Evolutionary conservation across 2,329 filamentous ascomycete genomes (phyloP), one percentile per base, ranked within the genome.

Genomic region (Penicillium sp.): DNA sequence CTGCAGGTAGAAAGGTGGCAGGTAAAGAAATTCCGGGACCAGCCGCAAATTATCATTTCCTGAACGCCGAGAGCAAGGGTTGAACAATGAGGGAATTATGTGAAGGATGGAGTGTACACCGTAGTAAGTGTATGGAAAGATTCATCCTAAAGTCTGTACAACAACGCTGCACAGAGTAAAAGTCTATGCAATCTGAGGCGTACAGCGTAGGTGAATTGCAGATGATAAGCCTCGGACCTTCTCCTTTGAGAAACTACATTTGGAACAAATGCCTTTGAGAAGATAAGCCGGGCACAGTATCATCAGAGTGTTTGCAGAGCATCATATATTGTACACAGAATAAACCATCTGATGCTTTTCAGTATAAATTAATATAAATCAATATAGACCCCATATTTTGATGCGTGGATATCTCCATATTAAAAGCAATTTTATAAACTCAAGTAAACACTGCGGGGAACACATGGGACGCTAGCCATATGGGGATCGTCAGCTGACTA

Each of bases 391-490:
- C n/a, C 18, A 34, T 34, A 27, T 30, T 40, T 39, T 19, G 19
- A 16, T 7, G 8, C 7, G 4, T n/a, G 18, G 36, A 16, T 11
- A 39, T 19, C 36, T 7, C 36, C 29, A 32, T 14, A 34, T 43
- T 42, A 26, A 42, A 42, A n/a, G 16, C 26, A 39, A 5, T 8
- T 16, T 38, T 41, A 48, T 48, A 48, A 36, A 53, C 44, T 48
- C 38, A 50, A 53, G 51, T 50, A 54, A 54, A 54, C 39, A 53
- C 46, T 53, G 51, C 51, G 51, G 51, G 51, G 51, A 49, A 50
- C 51, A 50, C 45, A 47, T 53, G 50, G 50, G 19, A 14, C 14
- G 26, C 53, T 55, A 51, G 46, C 53, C 36, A 18, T 3, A 52
- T 52, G 43, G 23, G 40, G 46, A 48, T 42, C 19, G n/a, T 54